These are phyloP conservation scores for Alternaria sp. DNA, from an alignment of 2,329 filamentous ascomycete genomes.

Conservation along the genomic window DNA sequence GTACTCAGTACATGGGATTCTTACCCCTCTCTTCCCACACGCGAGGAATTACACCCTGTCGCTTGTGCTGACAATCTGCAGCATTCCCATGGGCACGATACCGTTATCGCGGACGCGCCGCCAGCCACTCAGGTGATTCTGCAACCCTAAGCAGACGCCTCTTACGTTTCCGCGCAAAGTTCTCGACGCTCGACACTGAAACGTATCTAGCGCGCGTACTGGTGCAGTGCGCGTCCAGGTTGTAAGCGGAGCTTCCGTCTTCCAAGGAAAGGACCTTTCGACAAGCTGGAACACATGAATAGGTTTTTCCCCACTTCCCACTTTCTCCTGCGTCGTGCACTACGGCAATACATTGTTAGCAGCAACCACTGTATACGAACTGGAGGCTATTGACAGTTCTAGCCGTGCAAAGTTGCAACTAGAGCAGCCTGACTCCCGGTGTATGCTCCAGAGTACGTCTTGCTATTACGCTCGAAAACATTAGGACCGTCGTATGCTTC, in stretches of 20 bases:
- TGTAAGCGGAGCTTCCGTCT: slow-evolving; percentile 1
- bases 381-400: neutral
- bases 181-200: slow-evolving; percentile 9
- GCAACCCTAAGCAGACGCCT: slow-evolving; percentile 11
- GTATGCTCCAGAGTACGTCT: neutral
- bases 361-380: slow-evolving; percentile 3
- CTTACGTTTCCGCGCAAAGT: slow-evolving; percentile 19
- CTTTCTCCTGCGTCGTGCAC: slow-evolving; percentile 20
- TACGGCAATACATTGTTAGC: slow-evolving; percentile 4
- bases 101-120: slow-evolving; percentile 17
- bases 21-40: slow-evolving; percentile 15
- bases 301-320: slow-evolving; percentile 15
- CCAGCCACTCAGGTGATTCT: slow-evolving; percentile 11
- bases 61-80: slow-evolving; percentile 13
- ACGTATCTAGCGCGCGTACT: slow-evolving; percentile 10
- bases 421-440: neutral
- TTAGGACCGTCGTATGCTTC: neutral
- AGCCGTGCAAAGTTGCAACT: neutral
- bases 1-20: slow-evolving; percentile 19
- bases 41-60: slow-evolving; percentile 13
- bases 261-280: neutral
- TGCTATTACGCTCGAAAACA: neutral
- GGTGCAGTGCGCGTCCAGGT: slow-evolving; percentile 11
- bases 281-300: slow-evolving; percentile 3
- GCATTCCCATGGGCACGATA: slow-evolving; percentile 1